A percentile compares a stretch with the other conserved stretches of the same genome.
These are phyloP conservation scores for Arabis hirsuta DNA, from an alignment of 345 rosid genomes.

Conservation along the genomic window DNA sequence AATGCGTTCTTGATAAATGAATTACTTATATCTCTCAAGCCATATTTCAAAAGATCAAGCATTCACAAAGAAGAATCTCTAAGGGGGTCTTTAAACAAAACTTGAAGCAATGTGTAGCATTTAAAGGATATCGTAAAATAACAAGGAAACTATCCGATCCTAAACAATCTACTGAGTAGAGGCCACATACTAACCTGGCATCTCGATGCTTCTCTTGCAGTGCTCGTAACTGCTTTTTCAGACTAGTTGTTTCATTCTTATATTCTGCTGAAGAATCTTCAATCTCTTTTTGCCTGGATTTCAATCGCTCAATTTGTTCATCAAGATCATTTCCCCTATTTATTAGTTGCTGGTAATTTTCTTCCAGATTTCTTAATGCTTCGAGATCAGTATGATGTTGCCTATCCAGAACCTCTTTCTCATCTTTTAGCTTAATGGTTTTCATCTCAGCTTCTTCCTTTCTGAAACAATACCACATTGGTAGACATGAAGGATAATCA, in stretches of 20 bases:
- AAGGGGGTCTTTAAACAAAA: neutral
- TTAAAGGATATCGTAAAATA: constrained; percentile 8
- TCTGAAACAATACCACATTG: constrained; percentile 52
- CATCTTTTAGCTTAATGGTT: constrained; percentile 89
- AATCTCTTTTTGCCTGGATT: constrained; percentile 61
- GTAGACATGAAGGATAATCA: constrained; percentile 4
- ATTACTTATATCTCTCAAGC: constrained; percentile 23
- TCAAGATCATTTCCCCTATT: constrained; percentile 77
- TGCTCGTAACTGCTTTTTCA: constrained; percentile 65
- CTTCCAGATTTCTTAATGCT: constrained; percentile 90
- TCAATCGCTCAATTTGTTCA: constrained; percentile 79
- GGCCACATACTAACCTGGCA: constrained; percentile 64
- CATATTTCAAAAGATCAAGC: constrained; percentile 30
- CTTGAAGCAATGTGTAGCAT: constrained; percentile 23
- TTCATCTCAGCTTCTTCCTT: constrained; percentile 95
- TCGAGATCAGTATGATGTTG: constrained; percentile 91
- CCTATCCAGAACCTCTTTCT: constrained; percentile 93
- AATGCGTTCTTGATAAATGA: constrained; percentile 16
- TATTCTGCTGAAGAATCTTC: constrained; percentile 61
- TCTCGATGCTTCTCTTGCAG: constrained; percentile 80
- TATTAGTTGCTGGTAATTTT: constrained; percentile 85
- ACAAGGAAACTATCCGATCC: constrained; percentile 14
- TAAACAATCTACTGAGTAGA: constrained; percentile 25
- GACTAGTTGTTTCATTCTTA: constrained; percentile 61
- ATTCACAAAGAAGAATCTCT: constrained; percentile 20